Evolutionary conservation across 139 green algal species (phyloP).

Genomic region (Haematococcus sp.): DNA sequence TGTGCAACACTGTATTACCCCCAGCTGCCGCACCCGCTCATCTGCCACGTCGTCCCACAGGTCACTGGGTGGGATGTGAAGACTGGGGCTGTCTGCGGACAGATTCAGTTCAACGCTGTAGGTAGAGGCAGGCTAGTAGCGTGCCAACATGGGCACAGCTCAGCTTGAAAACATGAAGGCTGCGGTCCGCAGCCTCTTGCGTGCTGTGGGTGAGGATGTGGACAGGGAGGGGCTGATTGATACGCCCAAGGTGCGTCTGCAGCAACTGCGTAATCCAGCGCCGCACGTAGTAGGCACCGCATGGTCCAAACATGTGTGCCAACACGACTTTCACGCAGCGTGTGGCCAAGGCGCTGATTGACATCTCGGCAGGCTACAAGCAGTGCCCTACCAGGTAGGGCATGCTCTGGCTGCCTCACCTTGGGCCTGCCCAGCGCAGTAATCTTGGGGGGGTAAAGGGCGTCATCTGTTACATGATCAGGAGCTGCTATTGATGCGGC

Average conservation of each 20-base stretch:
- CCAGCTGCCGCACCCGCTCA: too few relatives aligned
- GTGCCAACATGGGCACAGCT: too few relatives aligned
- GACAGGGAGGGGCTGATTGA: conserved; percentile 75
- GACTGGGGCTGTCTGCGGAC: too few relatives aligned
- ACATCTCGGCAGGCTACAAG: conserved; percentile 66
- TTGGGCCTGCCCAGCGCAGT: too few relatives aligned
- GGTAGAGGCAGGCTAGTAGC: too few relatives aligned
- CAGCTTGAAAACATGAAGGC: conserved; percentile 25
- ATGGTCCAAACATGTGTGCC: too few relatives aligned
- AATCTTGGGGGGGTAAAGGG: background rate
- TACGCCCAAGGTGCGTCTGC: conserved; percentile 78
- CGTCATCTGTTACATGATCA: background rate
- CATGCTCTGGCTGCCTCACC: background rate
- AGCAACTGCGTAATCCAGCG: background rate
- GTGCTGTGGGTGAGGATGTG: conserved; percentile 78
- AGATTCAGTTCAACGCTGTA: too few relatives aligned
- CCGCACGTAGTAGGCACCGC: background rate
- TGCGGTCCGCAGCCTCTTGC: conserved; percentile 62
- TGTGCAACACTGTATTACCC: too few relatives aligned
- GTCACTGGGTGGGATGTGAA: too few relatives aligned
- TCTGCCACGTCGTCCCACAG: too few relatives aligned
- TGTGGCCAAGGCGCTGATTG: conserved; percentile 88
- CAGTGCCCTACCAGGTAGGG: conserved; percentile 49
- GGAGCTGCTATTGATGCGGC: background rate
- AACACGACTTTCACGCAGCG: conserved; percentile 51